Evolutionary conservation across 2,329 filamentous ascomycete species (phyloP).

Genomic region (Cladosporium austrohemisphaericum): DNA sequence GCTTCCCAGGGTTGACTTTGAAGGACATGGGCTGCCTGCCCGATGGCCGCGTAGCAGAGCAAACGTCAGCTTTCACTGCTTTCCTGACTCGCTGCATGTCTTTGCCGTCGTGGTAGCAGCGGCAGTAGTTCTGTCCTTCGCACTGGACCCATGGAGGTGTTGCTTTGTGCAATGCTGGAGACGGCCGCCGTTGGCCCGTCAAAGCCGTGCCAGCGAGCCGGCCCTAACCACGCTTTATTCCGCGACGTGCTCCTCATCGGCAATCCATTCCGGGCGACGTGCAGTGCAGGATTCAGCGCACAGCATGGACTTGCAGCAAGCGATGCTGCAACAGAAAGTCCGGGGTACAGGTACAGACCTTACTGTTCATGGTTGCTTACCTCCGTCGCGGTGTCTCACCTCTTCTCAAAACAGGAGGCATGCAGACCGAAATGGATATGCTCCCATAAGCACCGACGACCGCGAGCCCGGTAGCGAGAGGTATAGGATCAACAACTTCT

Average conservation of each 20-base stretch:
- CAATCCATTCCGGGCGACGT: slow-evolving; percentile 12
- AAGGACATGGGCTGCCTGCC: no score
- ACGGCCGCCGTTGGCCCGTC: slow-evolving; percentile 14
- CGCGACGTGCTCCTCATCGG: slow-evolving; percentile 1
- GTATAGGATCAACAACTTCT: background rate
- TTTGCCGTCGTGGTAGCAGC: background rate
- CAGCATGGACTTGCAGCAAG: background rate
- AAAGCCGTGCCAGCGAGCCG: slow-evolving; percentile 1
- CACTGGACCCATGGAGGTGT: slow-evolving; percentile 1
- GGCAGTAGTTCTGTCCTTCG: background rate
- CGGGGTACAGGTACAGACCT: background rate
- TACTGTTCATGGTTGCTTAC: slow-evolving; percentile 1
- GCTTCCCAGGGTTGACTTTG: no score
- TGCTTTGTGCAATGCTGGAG: background rate
- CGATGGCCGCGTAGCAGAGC: no score
- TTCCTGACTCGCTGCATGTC: background rate
- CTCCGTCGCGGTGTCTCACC: no score
- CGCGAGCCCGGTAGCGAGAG: slow-evolving; percentile 7
- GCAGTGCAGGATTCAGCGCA: slow-evolving; percentile 3
- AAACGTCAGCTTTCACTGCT: background rate
- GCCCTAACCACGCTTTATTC: slow-evolving; percentile 8
- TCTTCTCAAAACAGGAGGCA: no score
- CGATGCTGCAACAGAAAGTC: slow-evolving; percentile 2
- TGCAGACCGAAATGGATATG: no score
- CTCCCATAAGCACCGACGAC: no score